Percentiles rank a stretch among this genome's conserved stretches.
Conservation (phyloP, 2,329 filamentous ascomycete genomes). For the Raffaelea ambrosiae region DNA sequence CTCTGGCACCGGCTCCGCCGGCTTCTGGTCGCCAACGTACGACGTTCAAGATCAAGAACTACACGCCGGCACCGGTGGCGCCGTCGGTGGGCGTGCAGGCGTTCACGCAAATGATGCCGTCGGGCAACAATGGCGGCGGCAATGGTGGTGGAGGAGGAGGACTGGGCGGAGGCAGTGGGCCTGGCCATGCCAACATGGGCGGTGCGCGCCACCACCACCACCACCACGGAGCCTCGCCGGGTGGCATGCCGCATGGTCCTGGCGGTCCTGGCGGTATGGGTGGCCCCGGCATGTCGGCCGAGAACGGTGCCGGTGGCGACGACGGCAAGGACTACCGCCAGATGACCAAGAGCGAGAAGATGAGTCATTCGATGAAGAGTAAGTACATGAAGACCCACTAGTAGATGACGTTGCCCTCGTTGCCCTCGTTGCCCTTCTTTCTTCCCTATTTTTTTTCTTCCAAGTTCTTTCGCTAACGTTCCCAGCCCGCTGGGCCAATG, state of each 20-base stretch:
- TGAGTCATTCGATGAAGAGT: slow-evolving; percentile 59
- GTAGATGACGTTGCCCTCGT: neutral
- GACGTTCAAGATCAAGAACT: slow-evolving; percentile 27
- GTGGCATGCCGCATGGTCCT: neutral
- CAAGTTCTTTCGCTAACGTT: too few relatives aligned
- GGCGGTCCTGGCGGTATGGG: neutral
- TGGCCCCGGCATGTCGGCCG: slow-evolving; percentile 11
- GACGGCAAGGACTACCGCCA: slow-evolving; percentile 47
- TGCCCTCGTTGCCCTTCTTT: neutral
- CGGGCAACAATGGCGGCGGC: neutral
- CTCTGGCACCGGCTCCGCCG: slow-evolving; percentile 7
- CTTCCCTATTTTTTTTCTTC: neutral
- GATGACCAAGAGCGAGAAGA: slow-evolving; percentile 59
- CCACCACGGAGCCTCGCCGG: neutral
- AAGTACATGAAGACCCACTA: slow-evolving; percentile 19
- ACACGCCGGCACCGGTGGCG: slow-evolving; percentile 14
- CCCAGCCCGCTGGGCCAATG: slow-evolving; percentile 50
- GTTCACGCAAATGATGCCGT: slow-evolving; percentile 14
- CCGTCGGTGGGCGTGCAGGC: slow-evolving; percentile 10
- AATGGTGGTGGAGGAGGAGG: neutral
- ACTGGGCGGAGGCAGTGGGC: neutral
- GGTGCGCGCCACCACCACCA: too few relatives aligned
- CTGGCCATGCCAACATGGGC: neutral
- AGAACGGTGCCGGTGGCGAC: slow-evolving; percentile 23
- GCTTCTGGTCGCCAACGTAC: slow-evolving; percentile 13